Evolutionary conservation across 2,329 filamentous ascomycete species (phyloP), one percentile per base, ranked within the genome.

Genomic region (Chalara sp.): DNA sequence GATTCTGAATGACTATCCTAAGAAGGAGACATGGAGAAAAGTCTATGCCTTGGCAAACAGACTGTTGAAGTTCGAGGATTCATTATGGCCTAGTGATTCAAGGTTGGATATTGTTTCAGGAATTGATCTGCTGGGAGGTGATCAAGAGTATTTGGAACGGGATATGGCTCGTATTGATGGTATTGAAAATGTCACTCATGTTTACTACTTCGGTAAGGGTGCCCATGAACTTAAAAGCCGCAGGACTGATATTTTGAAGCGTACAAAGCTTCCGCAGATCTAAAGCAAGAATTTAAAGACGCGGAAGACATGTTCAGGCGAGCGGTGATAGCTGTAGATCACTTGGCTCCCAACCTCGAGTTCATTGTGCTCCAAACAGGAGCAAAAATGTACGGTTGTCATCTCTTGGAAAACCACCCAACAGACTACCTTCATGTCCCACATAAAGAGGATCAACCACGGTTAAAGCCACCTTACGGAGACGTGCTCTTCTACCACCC

Each of bases 31-130:
- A 4, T 76, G 74, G 57, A 65, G 58, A 29, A 70, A 68, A 33
- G 70, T 76, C 5, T 70, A 72, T 10, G 74, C 73, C 6, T 67
- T 76, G 45, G 73, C 73, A 2, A 76, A 76, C 52, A 65, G 73
- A 21, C 71, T 72, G 2, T 49, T 67, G 45, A 58, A 54, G 6
- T 60, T 60, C 13, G 60, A 63, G 45, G 60, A 65, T 50, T 61
- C 66, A 5, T 53, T 64, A 10, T 73, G 69, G 68, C 69, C 70
- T 10, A 56, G 64, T 2, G 69, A 71, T 53, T 54, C 64, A 8
- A 63, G 70, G 21, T 54, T 74, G 40, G 64, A 69, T 44, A 64
- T 74, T 44, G 67, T 71, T 3, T 68, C 66, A 21, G 70, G 70
- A 7, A 68, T 73, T 52, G 68, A 73, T 56, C 60, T 74, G 8